These are phyloP conservation scores for Paracoccidioides brasiliensis DNA, from an alignment of 2,329 filamentous ascomycete genomes.

Conservation along the genomic window DNA sequence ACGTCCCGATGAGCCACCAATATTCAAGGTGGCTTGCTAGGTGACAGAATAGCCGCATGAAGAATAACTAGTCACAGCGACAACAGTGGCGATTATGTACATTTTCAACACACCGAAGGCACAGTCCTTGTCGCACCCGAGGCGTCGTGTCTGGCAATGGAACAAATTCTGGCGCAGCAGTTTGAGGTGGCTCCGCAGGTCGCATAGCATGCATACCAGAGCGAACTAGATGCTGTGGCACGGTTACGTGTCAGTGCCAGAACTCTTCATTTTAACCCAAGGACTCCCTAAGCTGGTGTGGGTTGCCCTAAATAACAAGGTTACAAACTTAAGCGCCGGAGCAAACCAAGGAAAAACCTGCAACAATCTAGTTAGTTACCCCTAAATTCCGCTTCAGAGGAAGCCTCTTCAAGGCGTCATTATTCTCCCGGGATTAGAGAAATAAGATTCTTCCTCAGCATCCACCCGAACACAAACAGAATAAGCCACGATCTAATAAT, in stretches of 20 bases:
- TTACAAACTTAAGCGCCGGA: not conserved
- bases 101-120: not conserved
- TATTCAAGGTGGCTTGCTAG: not conserved
- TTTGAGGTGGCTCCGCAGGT: constrained; percentile 13
- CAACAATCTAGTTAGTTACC: not conserved
- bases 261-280: constrained; percentile 17
- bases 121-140: not conserved
- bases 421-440: not conserved
- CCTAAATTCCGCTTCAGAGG: not conserved
- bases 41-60: not conserved
- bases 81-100: constrained; percentile 13
- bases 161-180: constrained; percentile 2
- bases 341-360: not conserved
- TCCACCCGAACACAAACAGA: not conserved
- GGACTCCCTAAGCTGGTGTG: constrained; percentile 12
- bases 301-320: not conserved
- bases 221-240: constrained; percentile 8
- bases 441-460: too few relatives aligned
- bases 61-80: constrained; percentile 14
- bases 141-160: not conserved
- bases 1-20: not conserved
- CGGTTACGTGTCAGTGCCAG: constrained; percentile 19
- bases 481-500: not conserved
- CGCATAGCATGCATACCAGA: constrained; percentile 10
- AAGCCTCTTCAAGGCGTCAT: not conserved